Conservation (phyloP, 768 basidiomycete species). For the Russula virescens region DNA sequence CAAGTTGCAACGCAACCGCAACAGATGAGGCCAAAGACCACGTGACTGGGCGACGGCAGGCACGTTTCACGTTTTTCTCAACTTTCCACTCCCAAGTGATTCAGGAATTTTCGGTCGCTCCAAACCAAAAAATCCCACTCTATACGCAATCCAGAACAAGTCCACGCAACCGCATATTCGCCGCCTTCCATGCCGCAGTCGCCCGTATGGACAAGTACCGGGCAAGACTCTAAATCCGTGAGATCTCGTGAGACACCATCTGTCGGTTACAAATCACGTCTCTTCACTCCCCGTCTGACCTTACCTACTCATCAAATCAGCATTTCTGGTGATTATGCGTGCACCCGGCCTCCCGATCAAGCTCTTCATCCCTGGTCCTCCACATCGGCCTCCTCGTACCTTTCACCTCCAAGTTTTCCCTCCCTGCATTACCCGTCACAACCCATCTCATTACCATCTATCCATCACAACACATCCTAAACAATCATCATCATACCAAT, state of each 20-base stretch:
- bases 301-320: constrained; percentile 53
- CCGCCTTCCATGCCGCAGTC: constrained; percentile 56
- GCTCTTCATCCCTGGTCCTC: constrained; percentile 66
- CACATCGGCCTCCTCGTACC: constrained; percentile 72
- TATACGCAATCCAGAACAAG: constrained; percentile 10
- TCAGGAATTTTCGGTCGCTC: neutral
- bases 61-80: too few relatives aligned
- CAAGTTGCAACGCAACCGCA: too few relatives aligned
- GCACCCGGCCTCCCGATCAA: constrained; percentile 66
- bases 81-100: neutral
- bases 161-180: constrained; percentile 24
- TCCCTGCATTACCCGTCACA: too few relatives aligned
- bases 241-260: constrained; percentile 59
- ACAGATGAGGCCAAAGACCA: too few relatives aligned
- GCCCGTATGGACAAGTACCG: constrained; percentile 71
- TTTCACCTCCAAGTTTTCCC: constrained; percentile 85
- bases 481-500: constrained; percentile 65
- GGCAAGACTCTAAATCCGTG: too few relatives aligned
- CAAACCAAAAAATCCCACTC: neutral
- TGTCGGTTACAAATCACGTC: constrained; percentile 48
- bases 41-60: too few relatives aligned
- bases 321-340: constrained; percentile 64
- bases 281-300: constrained; percentile 55
- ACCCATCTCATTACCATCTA: constrained; percentile 85
- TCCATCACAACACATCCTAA: constrained; percentile 80